Base-by-base conservation (phyloP, 2,329 filamentous ascomycete species). In the Orbilia quercus region DNA sequence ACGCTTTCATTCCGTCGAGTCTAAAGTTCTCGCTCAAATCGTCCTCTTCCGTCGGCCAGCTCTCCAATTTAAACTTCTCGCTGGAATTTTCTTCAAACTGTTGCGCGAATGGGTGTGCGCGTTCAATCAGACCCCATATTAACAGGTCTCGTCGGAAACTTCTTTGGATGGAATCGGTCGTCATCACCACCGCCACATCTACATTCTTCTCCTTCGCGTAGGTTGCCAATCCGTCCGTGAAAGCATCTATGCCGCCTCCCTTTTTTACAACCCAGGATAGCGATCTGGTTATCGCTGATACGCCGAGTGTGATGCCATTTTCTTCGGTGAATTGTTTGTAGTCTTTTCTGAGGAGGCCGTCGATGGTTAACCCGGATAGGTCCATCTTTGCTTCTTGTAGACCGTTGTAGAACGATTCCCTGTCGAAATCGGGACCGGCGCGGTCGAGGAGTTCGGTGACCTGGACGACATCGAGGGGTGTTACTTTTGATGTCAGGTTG, bases 241-340 rank as follows among this genome's bases (percentile, higher is more conserved):
- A 83, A 0, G 79, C 78, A 0, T 79, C 79, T 0, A 78, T 76
- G 77, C 77, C 4, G 81, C 83, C 1, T 85, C 86, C 76, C 87
- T 86, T 12, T 80, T 77, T 9, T 86, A 79, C 59, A 20, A 75
- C 55, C 38, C 51, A 73, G 7, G 62, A 58, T 40, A 93, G 80
- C 74, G 88, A 90, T 2, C 81, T 80, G 0, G 78, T 59, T 18
- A 60, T 55, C 18, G 54, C 51, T n/a, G 50, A 54, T 11, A 70
- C 50, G 11, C 58, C 62, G 2, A 72, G 38, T 0, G 53, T 36
- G 3, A 70, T 18, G 12, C 51, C 45, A 9, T 71, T 79, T 2
- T 82, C 82, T 63, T 87, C 86, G 9, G 81, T 82, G 91, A 91
- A 95, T 78, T 90, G 85, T 82, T 96, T 96, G 81, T 93, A 96